Evolutionary conservation across 306 rosid species (phyloP).

Genomic region (Quercus dentata): DNA sequence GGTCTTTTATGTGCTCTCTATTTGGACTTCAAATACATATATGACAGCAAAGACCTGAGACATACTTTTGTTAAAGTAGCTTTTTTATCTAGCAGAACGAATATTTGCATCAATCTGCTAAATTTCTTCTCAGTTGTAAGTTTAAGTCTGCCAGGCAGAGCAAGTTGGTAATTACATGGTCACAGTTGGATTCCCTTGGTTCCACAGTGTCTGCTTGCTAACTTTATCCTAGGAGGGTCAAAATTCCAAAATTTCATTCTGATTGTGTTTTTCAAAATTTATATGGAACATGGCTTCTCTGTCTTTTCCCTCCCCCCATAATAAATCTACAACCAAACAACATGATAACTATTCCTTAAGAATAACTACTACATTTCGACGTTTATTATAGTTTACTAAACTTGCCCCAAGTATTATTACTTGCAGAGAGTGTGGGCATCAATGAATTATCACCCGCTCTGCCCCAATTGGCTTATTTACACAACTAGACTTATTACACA

Average conservation of each 20-base stretch:
- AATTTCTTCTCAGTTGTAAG: neutral
- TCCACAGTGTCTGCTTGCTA: neutral
- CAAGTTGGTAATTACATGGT: neutral
- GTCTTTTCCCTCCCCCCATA: neutral
- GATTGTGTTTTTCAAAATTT: neutral
- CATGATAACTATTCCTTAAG: too few species aligned
- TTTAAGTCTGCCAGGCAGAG: neutral
- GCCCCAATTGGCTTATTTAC: too few species aligned
- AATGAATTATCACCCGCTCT: too few species aligned
- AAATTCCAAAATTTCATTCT: neutral
- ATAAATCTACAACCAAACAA: too few species aligned
- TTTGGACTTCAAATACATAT: constrained; percentile 2
- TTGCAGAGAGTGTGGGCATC: too few species aligned
- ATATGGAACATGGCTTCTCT: neutral
- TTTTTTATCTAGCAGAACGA: neutral
- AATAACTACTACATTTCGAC: too few species aligned
- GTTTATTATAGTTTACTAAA: too few species aligned
- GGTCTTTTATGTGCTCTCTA: neutral
- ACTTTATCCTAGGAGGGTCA: neutral
- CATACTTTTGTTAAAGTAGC: neutral
- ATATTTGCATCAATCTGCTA: neutral
- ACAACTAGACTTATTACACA: too few species aligned
- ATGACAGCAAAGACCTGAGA: constrained; percentile 7
- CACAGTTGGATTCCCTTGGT: neutral
- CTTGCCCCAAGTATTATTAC: too few species aligned